Percentiles rank a stretch among this genome's conserved stretches.
Evolutionary conservation across 2,329 filamentous ascomycete genomes (phyloP).

Genomic region (Aspergillus neotritici): DNA sequence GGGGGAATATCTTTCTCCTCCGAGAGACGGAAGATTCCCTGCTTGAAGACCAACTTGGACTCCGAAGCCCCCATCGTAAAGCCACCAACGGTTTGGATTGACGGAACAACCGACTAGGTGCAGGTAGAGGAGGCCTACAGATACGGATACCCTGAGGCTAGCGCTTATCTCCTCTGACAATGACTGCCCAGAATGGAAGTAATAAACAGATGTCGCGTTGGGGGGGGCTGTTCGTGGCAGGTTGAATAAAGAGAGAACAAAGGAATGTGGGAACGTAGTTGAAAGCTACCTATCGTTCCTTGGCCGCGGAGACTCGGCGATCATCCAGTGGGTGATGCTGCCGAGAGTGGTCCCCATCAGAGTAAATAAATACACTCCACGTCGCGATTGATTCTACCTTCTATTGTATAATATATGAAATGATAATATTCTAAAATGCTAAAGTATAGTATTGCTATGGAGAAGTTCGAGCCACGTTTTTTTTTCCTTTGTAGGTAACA

Average conservation of each 20-base stretch:
- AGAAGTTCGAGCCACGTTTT: too few relatives aligned
- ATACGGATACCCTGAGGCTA: not conserved
- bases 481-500: not conserved
- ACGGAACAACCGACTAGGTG: slow-evolving; percentile 23
- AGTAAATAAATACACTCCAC: not conserved
- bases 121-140: slow-evolving; percentile 7
- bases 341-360: not conserved
- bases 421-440: too few relatives aligned
- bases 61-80: slow-evolving; percentile 87
- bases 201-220: too few relatives aligned
- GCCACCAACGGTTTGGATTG: slow-evolving; percentile 18
- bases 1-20: slow-evolving; percentile 82
- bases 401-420: too few relatives aligned
- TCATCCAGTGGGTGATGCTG: not conserved
- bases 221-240: too few relatives aligned
- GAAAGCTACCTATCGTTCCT: too few relatives aligned
- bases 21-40: slow-evolving; percentile 94
- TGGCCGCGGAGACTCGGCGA: slow-evolving; percentile 9
- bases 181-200: too few relatives aligned
- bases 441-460: too few relatives aligned
- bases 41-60: slow-evolving; percentile 97
- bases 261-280: not conserved
- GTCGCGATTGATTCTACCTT: too few relatives aligned
- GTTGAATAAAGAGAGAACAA: not conserved
- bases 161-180: too few relatives aligned